phyloP scores from a whole-genome alignment of 371 early-diverging fungal species.

The Circinella umbellata region DNA sequence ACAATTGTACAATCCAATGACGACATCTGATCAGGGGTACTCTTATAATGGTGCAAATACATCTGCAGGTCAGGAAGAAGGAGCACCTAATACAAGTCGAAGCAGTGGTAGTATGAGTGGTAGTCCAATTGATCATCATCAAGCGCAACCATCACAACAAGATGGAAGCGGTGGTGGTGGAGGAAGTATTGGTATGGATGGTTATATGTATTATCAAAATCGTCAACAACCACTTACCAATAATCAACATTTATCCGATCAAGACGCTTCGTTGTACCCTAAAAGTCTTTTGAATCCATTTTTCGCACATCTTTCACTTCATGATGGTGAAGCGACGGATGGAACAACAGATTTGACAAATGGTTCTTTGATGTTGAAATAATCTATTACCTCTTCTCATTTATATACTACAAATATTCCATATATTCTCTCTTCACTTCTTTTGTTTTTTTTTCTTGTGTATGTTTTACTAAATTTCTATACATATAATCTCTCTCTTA shows the following conservation, averaged over 20 bases:
- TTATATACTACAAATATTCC: neutral
- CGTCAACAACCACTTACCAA: constrained; percentile 33
- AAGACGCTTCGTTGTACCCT: constrained; percentile 14
- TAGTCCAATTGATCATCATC: constrained; percentile 3
- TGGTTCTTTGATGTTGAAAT: constrained; percentile 39
- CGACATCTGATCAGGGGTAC: constrained; percentile 6
- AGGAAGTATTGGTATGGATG: constrained; percentile 18
- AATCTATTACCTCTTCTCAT: constrained; percentile 2
- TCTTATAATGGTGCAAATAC: neutral
- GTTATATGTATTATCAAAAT: constrained; percentile 26
- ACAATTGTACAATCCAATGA: constrained; percentile 2
- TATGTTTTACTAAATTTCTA: neutral
- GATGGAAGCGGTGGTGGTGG: constrained; percentile 19
- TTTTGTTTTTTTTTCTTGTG: constrained; percentile 11
- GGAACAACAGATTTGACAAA: constrained; percentile 26
- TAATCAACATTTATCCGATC: constrained; percentile 25
- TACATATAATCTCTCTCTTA: neutral
- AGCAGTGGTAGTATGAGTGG: constrained; percentile 1
- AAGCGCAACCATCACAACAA: constrained; percentile 5
- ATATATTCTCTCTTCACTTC: constrained; percentile 1
- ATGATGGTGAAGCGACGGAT: constrained; percentile 20
- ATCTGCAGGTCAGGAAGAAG: neutral
- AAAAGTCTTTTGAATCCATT: constrained; percentile 30
- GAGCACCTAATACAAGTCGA: neutral
- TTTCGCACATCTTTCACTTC: constrained; percentile 29